phyloP scores from a whole-genome alignment of 805 yeast genomes.

The Lipomyces kockii region DNA sequence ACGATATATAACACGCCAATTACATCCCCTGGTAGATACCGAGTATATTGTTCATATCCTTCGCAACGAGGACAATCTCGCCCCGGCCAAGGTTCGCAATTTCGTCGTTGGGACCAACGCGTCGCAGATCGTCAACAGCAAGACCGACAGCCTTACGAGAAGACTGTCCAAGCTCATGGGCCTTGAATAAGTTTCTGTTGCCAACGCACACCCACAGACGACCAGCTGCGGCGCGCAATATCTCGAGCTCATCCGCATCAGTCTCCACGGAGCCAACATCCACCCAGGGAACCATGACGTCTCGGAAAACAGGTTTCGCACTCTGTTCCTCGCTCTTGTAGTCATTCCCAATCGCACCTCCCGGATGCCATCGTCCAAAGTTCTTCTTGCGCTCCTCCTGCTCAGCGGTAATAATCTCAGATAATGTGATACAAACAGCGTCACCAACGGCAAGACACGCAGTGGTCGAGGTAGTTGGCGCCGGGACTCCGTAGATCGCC shows the following conservation, averaged over 20 bases:
- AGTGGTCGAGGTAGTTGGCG: slow-evolving; percentile 86
- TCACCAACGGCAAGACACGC: slow-evolving; percentile 77
- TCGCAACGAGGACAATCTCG: slow-evolving; percentile 28
- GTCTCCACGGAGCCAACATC: slow-evolving; percentile 30
- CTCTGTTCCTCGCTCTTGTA: slow-evolving; percentile 39
- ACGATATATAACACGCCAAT: not conserved
- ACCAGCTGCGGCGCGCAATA: slow-evolving; percentile 37
- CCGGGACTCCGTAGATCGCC: slow-evolving; percentile 76
- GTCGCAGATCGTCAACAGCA: slow-evolving; percentile 15
- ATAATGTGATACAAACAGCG: slow-evolving; percentile 73
- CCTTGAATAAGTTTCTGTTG: slow-evolving; percentile 16
- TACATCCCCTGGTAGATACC: slow-evolving; percentile 23
- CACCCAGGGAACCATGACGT: slow-evolving; percentile 31
- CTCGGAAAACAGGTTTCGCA: slow-evolving; percentile 15
- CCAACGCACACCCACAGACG: slow-evolving; percentile 35
- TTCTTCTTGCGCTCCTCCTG: slow-evolving; percentile 55
- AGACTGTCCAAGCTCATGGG: slow-evolving; percentile 17
- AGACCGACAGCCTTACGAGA: slow-evolving; percentile 14
- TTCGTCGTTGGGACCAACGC: slow-evolving; percentile 18
- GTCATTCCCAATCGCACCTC: slow-evolving; percentile 81
- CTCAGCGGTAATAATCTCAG: slow-evolving; percentile 68
- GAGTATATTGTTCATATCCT: slow-evolving; percentile 18
- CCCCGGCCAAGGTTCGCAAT: slow-evolving; percentile 3
- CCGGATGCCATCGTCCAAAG: slow-evolving; percentile 82
- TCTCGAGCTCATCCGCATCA: slow-evolving; percentile 31